Conservation (phyloP, 202 grass and related monocot genomes). For the Zizania palustris region DNA sequence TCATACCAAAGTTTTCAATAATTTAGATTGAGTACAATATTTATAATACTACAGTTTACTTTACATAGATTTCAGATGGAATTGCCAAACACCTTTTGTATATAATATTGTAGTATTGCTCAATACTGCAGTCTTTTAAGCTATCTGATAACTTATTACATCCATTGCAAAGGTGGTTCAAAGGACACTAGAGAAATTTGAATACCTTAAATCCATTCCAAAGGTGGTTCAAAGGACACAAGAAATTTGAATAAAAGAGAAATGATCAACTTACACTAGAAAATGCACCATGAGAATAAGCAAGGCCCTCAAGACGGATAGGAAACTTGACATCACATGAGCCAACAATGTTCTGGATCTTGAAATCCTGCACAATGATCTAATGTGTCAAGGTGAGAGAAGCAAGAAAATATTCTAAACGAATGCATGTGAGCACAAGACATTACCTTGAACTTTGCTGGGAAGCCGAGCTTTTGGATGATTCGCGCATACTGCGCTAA, state of each 20-base stretch:
- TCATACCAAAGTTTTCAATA: no score
- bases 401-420: background rate
- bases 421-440: background rate
- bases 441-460: conserved; percentile 51
- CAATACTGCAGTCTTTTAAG: no score
- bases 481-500: conserved; percentile 51
- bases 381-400: conserved; percentile 9
- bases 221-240: background rate
- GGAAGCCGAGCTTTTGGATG: conserved; percentile 61
- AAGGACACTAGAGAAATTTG: conserved; percentile 1
- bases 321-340: conserved; percentile 68
- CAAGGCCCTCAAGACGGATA: conserved; percentile 62
- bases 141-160: background rate
- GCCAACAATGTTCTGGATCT: conserved; percentile 75
- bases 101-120: no score
- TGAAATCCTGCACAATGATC: conserved; percentile 56
- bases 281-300: conserved; percentile 68
- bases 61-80: no score
- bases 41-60: no score
- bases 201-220: conserved; percentile 3
- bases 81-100: no score
- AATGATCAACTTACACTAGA: conserved; percentile 60
- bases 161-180: background rate
- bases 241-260: conserved; percentile 21
- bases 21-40: no score